These are phyloP conservation scores for Aureobasidium sp. DNA, from an alignment of 2,329 filamentous ascomycete species.

Conservation along the genomic window DNA sequence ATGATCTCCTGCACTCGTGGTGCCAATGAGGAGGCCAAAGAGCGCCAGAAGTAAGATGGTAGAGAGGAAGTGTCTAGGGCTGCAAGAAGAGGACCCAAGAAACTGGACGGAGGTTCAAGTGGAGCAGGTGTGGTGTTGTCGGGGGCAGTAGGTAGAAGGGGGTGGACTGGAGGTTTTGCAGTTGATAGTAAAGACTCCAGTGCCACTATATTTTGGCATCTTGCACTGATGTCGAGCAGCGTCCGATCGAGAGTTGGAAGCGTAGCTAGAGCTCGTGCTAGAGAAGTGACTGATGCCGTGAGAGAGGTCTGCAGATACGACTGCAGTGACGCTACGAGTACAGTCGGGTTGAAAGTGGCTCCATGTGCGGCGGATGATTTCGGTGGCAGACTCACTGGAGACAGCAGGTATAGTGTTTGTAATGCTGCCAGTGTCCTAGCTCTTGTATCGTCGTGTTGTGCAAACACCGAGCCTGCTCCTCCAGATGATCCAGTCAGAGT, in stretches of 20 bases:
- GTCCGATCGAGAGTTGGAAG: conserved; percentile 77
- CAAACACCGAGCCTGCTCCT: conserved; percentile 34
- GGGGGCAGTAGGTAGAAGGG: conserved; percentile 43
- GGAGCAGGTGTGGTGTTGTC: conserved; percentile 3
- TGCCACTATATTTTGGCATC: conserved; percentile 88
- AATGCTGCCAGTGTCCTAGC: conserved; percentile 67
- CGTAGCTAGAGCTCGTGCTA: conserved; percentile 70
- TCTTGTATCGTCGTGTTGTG: conserved; percentile 66
- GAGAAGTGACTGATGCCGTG: conserved; percentile 66
- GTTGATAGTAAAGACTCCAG: conserved; percentile 69
- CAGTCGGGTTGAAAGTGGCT: conserved; percentile 53
- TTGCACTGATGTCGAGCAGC: conserved; percentile 69
- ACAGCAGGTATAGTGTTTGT: conserved; percentile 72
- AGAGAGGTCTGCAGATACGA: conserved; percentile 74
- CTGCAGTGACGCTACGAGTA: conserved; percentile 71
- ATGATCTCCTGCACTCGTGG: conserved; percentile 78
- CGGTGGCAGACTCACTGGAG: conserved; percentile 43
- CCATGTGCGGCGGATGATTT: conserved; percentile 22
- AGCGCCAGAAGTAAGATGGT: conserved; percentile 89
- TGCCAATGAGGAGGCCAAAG: conserved; percentile 70
- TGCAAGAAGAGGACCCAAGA: conserved; percentile 53
- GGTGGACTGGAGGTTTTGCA: conserved; percentile 62
- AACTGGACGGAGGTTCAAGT: conserved; percentile 33
- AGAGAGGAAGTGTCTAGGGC: conserved; percentile 83
- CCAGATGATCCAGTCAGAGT: conserved; percentile 37